Base-by-base conservation (phyloP, 169 alveolate species). In the Plasmodium knowlesi region DNA sequence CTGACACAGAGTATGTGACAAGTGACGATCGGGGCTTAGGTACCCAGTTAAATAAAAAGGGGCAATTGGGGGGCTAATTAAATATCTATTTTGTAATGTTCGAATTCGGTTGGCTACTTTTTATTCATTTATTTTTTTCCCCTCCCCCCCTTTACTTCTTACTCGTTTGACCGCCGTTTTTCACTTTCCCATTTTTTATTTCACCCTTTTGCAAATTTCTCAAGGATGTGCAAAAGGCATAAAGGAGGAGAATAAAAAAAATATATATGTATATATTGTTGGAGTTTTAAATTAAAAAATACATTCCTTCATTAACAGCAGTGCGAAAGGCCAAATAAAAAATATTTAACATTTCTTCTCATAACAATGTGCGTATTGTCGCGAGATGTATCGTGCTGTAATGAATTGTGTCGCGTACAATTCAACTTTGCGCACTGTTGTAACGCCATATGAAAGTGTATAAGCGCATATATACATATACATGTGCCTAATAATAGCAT, bases 201-300 rank as follows among this genome's bases (percentile, higher is more conserved):
- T 67, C 37, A 67, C 37, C 37, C 76, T 67, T 67, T 67, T 67
- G 32, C 37, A 28, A 19, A 67, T 67, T 67, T 22, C 76, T 22
- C 76, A 22, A 67, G 19, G 76, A 67, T 67, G n/a, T 67, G 76
- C 76, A 67, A 67, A 67, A 67, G 22, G 76, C 61, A 28, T 67
- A 67, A 67, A 67, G 30, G 76, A 8, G 37, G n/a, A 9, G 76
- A 67, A 28, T 19, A 67, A 5, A 67, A 67, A 28, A 67, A 67
- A 22, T 22, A 67, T 0, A 25, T 16, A 67, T 0, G 9, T 16
- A 28, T 19, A 28, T 50, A 50, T 50, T 22, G 61, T 50, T 50
- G 6, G 61, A 50, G 61, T 50, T 28, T 67, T 22, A 67, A 67
- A 67, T 67, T 67, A 67, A 67, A 67, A 67, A 67, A 67, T 28